phyloP scores from a whole-genome alignment of 2,329 filamentous ascomycete species.

The Xylariaceae sp. region DNA sequence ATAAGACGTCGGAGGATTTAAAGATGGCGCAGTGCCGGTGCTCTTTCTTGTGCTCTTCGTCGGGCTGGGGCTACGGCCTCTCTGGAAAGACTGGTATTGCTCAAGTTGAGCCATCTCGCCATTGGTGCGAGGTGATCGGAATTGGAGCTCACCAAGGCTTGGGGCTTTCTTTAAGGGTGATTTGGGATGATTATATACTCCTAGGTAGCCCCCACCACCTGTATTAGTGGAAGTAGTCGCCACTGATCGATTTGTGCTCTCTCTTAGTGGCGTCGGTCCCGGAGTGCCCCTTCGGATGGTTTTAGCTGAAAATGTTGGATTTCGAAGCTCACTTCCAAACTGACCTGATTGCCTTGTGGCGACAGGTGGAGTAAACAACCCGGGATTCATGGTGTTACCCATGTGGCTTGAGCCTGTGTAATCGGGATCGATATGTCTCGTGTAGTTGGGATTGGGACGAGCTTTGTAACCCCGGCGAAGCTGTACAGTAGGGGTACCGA shows the following conservation, averaged over 20 bases:
- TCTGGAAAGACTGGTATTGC: conserved; percentile 47
- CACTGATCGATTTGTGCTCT: conserved; percentile 30
- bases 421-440: conserved; percentile 74
- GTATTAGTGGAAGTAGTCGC: conserved; percentile 32
- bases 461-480: conserved; percentile 80
- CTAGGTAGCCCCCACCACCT: conserved; percentile 72
- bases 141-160: conserved; percentile 63
- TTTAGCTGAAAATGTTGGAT: conserved; percentile 62
- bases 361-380: conserved; percentile 50
- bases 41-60: conserved; percentile 39
- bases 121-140: conserved; percentile 61
- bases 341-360: conserved; percentile 43
- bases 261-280: conserved; percentile 57
- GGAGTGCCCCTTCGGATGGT: conserved; percentile 76
- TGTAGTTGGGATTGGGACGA: conserved; percentile 83
- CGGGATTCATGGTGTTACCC: conserved; percentile 47
- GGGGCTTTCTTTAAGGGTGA: conserved; percentile 82
- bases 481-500: conserved; percentile 62
- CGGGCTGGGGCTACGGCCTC: conserved; percentile 39
- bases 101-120: conserved; percentile 66
- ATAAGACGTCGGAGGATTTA: conserved; percentile 25
- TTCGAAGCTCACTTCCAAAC: conserved; percentile 38
- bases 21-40: conserved; percentile 31
- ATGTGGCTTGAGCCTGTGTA: conserved; percentile 41
- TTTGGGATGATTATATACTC: conserved; percentile 78